These are phyloP conservation scores for Cunninghamia lanceolata DNA, from an alignment of 75 land plant genomes.

Conservation along the genomic window DNA sequence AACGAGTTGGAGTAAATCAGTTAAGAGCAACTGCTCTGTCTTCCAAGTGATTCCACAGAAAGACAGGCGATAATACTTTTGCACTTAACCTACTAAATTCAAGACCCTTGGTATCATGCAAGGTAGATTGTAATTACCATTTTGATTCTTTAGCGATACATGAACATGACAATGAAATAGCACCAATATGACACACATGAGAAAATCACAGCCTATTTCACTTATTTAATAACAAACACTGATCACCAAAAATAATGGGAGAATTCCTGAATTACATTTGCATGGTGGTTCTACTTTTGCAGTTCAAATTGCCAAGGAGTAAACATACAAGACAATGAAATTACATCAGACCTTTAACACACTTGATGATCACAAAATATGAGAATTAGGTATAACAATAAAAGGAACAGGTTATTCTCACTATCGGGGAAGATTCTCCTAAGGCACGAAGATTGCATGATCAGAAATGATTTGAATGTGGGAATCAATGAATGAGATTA, in stretches of 20 bases:
- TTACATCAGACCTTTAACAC: background rate
- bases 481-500: background rate
- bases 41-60: background rate
- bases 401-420: background rate
- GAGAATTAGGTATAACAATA: background rate
- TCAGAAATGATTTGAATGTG: background rate
- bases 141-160: background rate
- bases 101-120: background rate
- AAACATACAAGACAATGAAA: background rate
- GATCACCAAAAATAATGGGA: background rate
- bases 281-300: background rate
- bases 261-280: background rate
- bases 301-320: background rate
- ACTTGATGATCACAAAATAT: slow-evolving; percentile 1
- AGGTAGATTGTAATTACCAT: background rate
- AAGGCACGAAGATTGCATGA: background rate
- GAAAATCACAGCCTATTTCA: background rate
- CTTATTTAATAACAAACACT: background rate
- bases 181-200: background rate
- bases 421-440: background rate
- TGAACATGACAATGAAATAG: background rate
- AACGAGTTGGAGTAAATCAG: background rate
- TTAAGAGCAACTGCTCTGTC: background rate
- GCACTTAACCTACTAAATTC: background rate
- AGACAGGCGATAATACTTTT: background rate